Percentiles rank a stretch among this genome's conserved stretches.
phyloP scores from a whole-genome alignment of 2,329 filamentous ascomycete genomes.

The Arthrobotrys pseudoclavata region DNA sequence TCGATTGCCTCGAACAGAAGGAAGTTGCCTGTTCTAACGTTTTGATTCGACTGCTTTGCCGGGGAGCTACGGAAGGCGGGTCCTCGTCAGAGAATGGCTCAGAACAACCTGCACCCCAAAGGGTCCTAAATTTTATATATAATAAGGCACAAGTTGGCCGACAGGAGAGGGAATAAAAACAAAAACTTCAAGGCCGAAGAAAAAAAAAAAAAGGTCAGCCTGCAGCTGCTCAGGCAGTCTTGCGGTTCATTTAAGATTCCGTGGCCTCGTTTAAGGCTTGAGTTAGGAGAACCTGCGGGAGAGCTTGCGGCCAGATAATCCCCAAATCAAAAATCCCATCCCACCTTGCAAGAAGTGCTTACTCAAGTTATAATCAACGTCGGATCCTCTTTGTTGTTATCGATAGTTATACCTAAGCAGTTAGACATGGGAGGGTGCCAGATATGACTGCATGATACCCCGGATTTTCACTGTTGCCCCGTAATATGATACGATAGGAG shows the following conservation, averaged over 20 bases:
- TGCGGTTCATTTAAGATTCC: constrained; percentile 6
- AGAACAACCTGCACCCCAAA: constrained; percentile 24
- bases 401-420: neutral
- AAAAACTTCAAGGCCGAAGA: neutral
- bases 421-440: constrained; percentile 1
- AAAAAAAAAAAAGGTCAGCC: constrained; percentile 2
- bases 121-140: neutral
- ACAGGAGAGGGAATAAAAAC: neutral
- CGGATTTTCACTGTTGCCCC: neutral
- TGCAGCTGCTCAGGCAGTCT: neutral
- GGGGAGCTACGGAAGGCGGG: constrained; percentile 59
- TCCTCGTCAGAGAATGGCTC: constrained; percentile 30
- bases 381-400: constrained; percentile 16
- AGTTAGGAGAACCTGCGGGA: neutral
- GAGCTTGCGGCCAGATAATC: constrained; percentile 40
- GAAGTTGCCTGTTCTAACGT: constrained; percentile 40
- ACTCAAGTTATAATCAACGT: too few relatives aligned
- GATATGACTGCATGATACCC: constrained; percentile 18
- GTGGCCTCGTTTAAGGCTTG: constrained; percentile 13
- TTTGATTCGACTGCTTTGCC: constrained; percentile 41
- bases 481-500: too few relatives aligned
- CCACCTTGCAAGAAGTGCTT: too few relatives aligned
- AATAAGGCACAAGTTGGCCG: too few relatives aligned
- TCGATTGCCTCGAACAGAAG: constrained; percentile 55
- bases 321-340: too few relatives aligned